Percentiles rank a stretch among this genome's conserved stretches.
Conservation (phyloP, 2,329 filamentous ascomycete species). For the Myriosclerotinia curreyana region DNA sequence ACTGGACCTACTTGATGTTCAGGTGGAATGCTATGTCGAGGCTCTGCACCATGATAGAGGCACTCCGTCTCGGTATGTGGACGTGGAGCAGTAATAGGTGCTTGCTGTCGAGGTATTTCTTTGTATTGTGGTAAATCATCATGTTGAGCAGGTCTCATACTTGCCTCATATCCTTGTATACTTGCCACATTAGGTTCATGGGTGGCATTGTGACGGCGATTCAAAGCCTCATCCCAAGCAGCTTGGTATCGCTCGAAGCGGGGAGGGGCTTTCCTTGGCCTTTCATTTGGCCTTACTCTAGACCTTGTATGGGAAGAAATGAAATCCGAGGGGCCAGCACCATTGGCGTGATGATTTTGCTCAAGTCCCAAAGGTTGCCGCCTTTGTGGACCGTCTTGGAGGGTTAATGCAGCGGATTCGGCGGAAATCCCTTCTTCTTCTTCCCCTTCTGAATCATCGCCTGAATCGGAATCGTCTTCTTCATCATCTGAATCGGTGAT, state of each 20-base stretch:
- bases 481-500: slow-evolving; percentile 45
- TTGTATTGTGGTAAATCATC: neutral
- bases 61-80: neutral
- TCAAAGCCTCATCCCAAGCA: slow-evolving; percentile 39
- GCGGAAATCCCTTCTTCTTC: slow-evolving; percentile 28
- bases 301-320: slow-evolving; percentile 12
- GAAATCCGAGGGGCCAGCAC: neutral
- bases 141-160: slow-evolving; percentile 16
- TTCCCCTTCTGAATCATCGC: slow-evolving; percentile 25
- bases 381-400: slow-evolving; percentile 19
- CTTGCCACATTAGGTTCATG: neutral
- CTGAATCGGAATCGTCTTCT: slow-evolving; percentile 25
- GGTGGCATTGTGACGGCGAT: slow-evolving; percentile 29
- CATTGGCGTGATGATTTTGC: neutral
- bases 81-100: neutral
- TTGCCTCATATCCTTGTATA: slow-evolving; percentile 19
- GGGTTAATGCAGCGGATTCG: slow-evolving; percentile 25
- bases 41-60: neutral
- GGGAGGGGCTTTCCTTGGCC: slow-evolving; percentile 29
- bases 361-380: slow-evolving; percentile 7
- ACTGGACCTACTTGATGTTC: slow-evolving; percentile 19
- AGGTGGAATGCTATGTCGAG: slow-evolving; percentile 12
- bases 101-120: slow-evolving; percentile 11
- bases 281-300: slow-evolving; percentile 2
- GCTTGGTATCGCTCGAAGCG: slow-evolving; percentile 40